Percentiles rank a stretch among this genome's conserved stretches.
These are phyloP conservation scores for Ampelomyces quisqualis DNA, from an alignment of 2,329 filamentous ascomycete genomes.

Conservation along the genomic window DNA sequence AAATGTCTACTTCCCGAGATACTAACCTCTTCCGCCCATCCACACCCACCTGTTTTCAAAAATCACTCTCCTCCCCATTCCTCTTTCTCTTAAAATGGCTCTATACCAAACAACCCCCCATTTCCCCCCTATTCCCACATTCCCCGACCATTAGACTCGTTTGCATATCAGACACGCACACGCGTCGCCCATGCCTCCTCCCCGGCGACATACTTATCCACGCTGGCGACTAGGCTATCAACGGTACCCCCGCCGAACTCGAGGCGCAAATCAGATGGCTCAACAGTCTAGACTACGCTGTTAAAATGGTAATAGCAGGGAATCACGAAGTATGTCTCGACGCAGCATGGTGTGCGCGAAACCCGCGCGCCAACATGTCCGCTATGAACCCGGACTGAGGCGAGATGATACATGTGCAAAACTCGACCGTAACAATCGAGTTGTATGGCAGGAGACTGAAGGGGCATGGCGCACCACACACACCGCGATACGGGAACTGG, in stretches of 20 bases:
- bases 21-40: background rate
- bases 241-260: slow-evolving; percentile 68
- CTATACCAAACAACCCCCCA: slow-evolving; percentile 7
- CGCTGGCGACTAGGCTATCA: slow-evolving; percentile 76
- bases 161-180: slow-evolving; percentile 85
- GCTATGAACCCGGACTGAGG: slow-evolving; percentile 60
- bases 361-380: slow-evolving; percentile 21
- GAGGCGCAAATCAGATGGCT: slow-evolving; percentile 81
- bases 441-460: slow-evolving; percentile 53
- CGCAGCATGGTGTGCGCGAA: too few species aligned
- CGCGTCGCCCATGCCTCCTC: slow-evolving; percentile 54
- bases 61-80: background rate
- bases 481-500: slow-evolving; percentile 71
- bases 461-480: slow-evolving; percentile 75
- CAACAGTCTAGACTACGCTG: slow-evolving; percentile 64
- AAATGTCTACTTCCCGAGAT: background rate
- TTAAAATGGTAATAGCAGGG: slow-evolving; percentile 79
- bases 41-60: background rate
- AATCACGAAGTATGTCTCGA: slow-evolving; percentile 67
- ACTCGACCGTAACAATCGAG: slow-evolving; percentile 58
- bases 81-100: slow-evolving; percentile 2
- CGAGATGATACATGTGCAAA: slow-evolving; percentile 70
- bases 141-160: slow-evolving; percentile 64
- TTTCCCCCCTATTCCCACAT: slow-evolving; percentile 26
- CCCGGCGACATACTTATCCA: slow-evolving; percentile 82